These are phyloP conservation scores for Microcyclospora pomicola DNA, from an alignment of 2,329 filamentous ascomycete species.

Conservation along the genomic window DNA sequence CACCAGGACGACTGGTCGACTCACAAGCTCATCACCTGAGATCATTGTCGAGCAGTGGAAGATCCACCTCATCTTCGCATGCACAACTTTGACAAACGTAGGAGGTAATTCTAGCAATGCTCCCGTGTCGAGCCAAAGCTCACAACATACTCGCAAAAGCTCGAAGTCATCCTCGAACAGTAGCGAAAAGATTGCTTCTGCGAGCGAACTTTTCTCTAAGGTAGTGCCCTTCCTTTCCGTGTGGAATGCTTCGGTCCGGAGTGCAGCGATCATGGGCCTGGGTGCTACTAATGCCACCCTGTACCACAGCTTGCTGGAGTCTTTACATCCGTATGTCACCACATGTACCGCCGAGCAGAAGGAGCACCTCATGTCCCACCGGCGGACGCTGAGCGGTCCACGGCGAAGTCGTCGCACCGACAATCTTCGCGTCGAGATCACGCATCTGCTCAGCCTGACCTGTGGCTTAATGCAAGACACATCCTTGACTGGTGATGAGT, in stretches of 20 bases:
- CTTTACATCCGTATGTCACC: constrained; percentile 71
- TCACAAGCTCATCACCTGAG: constrained; percentile 59
- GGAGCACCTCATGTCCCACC: constrained; percentile 59
- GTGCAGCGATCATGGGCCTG: constrained; percentile 80
- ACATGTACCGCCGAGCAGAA: constrained; percentile 82
- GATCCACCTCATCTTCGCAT: constrained; percentile 90
- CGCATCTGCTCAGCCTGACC: constrained; percentile 88
- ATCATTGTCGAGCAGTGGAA: constrained; percentile 96
- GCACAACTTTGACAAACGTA: constrained; percentile 73
- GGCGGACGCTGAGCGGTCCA: constrained; percentile 63
- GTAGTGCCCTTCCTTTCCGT: constrained; percentile 77
- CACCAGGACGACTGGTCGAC: constrained; percentile 28
- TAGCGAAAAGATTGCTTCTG: constrained; percentile 69
- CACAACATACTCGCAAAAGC: constrained; percentile 67
- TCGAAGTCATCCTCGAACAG: constrained; percentile 54
- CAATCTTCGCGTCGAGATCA: constrained; percentile 80
- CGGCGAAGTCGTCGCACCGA: constrained; percentile 74
- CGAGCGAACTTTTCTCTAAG: constrained; percentile 77
- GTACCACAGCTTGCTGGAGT: constrained; percentile 80
- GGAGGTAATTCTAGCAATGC: constrained; percentile 48
- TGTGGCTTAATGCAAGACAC: constrained; percentile 73
- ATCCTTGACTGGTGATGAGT: constrained; percentile 63
- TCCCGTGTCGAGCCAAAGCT: constrained; percentile 35
- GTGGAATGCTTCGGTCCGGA: constrained; percentile 65
- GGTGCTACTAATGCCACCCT: constrained; percentile 92